phyloP scores from a whole-genome alignment of 495 filamentous ascomycete species.

The Annulohypoxylon nitens region DNA sequence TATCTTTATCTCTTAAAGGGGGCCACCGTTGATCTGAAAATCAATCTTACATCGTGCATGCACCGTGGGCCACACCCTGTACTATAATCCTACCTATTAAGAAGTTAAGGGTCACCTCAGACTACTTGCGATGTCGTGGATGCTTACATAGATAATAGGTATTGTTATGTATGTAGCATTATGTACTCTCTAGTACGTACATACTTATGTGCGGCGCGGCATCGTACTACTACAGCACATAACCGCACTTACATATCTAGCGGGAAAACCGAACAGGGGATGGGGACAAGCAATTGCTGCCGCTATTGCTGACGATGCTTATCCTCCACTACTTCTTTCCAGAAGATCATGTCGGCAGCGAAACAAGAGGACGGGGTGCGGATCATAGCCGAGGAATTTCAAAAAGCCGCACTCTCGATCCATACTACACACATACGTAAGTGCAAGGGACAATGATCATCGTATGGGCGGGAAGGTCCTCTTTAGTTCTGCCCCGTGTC shows the following conservation, averaged over 20 bases:
- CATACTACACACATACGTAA: slow-evolving; percentile 16
- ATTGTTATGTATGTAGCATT: slow-evolving; percentile 41
- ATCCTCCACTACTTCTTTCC: slow-evolving; percentile 26
- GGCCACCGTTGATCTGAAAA: slow-evolving; percentile 50
- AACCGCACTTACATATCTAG: slow-evolving; percentile 50
- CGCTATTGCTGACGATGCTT: slow-evolving; percentile 32
- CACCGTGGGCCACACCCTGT: slow-evolving; percentile 48
- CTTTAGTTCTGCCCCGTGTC: slow-evolving; percentile 33
- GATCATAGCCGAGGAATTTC: slow-evolving; percentile 37
- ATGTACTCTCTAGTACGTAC: slow-evolving; percentile 32
- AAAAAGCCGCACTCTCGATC: slow-evolving; percentile 35
- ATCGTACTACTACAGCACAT: slow-evolving; percentile 49
- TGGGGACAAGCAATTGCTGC: slow-evolving; percentile 36
- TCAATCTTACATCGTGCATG: slow-evolving; percentile 57
- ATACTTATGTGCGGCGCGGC: slow-evolving; percentile 47
- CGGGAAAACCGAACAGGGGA: slow-evolving; percentile 44
- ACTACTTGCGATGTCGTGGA: slow-evolving; percentile 29
- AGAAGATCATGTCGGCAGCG: slow-evolving; percentile 33
- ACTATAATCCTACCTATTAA: slow-evolving; percentile 42
- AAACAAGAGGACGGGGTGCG: slow-evolving; percentile 29
- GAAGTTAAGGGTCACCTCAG: slow-evolving; percentile 30
- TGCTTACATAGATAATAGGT: slow-evolving; percentile 35
- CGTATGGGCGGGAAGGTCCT: slow-evolving; percentile 17
- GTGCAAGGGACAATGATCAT: slow-evolving; percentile 12
- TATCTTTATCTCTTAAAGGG: slow-evolving; percentile 36